A percentile compares a stretch with the other conserved stretches of the same genome.
phyloP scores from a whole-genome alignment of 768 basidiomycete genomes.

The Infundibulicybe gibba region DNA sequence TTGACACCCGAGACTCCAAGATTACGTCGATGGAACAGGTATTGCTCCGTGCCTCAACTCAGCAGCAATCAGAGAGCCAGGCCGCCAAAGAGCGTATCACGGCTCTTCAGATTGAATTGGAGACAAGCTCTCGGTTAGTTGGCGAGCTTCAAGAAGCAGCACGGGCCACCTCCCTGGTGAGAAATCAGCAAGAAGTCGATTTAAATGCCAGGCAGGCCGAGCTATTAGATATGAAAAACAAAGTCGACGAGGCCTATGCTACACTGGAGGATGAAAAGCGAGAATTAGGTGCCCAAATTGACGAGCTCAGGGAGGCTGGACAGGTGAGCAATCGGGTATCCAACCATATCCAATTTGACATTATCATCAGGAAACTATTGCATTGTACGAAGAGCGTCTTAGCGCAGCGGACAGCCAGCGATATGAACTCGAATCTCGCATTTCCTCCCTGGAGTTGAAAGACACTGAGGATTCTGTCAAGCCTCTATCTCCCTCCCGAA shows the following conservation, averaged over 20 bases:
- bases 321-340: conserved; percentile 49
- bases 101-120: conserved; percentile 26
- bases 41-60: conserved; percentile 28
- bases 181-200: conserved; percentile 33
- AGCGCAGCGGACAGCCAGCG: conserved; percentile 65
- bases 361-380: conserved; percentile 77
- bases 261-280: conserved; percentile 51
- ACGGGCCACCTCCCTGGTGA: too few relatives aligned
- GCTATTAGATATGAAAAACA: conserved; percentile 37
- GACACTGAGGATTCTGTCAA: conserved; percentile 20
- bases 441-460: conserved; percentile 50
- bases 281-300: conserved; percentile 71
- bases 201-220: conserved; percentile 51
- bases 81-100: conserved; percentile 38
- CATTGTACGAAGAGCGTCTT: conserved; percentile 88
- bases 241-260: conserved; percentile 20
- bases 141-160: conserved; percentile 35
- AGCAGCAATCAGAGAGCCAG: conserved; percentile 42
- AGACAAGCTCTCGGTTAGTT: conserved; percentile 36
- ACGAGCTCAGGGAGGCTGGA: conserved; percentile 84
- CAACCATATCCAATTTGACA: conserved; percentile 6
- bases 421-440: conserved; percentile 73
- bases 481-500: conserved; percentile 22
- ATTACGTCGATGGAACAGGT: conserved; percentile 45
- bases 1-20: conserved; percentile 40